Evolutionary conservation across 140 eudicot species (phyloP).

Genomic region (Senecio squalidus): DNA sequence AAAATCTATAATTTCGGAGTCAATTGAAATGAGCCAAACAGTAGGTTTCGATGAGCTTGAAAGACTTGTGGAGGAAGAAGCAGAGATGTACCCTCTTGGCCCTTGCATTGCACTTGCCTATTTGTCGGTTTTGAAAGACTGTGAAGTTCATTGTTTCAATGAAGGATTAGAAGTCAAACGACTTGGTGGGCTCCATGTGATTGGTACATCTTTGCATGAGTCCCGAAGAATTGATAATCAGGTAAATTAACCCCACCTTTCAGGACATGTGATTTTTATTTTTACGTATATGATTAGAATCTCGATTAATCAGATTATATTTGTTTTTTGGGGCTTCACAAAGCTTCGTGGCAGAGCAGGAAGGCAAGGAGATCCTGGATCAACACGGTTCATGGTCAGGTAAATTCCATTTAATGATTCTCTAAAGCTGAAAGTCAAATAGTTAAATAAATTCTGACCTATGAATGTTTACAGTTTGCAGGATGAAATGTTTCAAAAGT

Average conservation of each 20-base stretch:
- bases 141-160: slow-evolving; percentile 76
- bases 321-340: neutral
- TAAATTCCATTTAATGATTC: slow-evolving; percentile 18
- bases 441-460: neutral
- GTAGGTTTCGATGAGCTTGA: slow-evolving; percentile 45
- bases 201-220: slow-evolving; percentile 97
- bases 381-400: slow-evolving; percentile 99
- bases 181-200: slow-evolving; percentile 98
- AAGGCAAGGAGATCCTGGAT: slow-evolving; percentile 99
- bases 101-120: slow-evolving; percentile 89
- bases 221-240: slow-evolving; percentile 98
- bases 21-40: slow-evolving; percentile 82
- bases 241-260: slow-evolving; percentile 29
- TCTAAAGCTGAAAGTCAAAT: slow-evolving; percentile 10
- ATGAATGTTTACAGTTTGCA: slow-evolving; percentile 70
- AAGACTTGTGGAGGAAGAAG: slow-evolving; percentile 68
- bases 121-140: slow-evolving; percentile 66
- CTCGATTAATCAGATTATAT: neutral
- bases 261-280: slow-evolving; percentile 8
- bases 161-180: slow-evolving; percentile 92
- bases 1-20: slow-evolving; percentile 62
- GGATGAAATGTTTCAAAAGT: slow-evolving; percentile 99
- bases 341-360: slow-evolving; percentile 99
- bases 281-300: slow-evolving; percentile 6
- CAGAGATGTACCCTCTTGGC: slow-evolving; percentile 93